A percentile compares a stretch with the other conserved stretches of the same genome.
Conservation (phyloP, 805 yeast genomes). For the Candida montana region DNA sequence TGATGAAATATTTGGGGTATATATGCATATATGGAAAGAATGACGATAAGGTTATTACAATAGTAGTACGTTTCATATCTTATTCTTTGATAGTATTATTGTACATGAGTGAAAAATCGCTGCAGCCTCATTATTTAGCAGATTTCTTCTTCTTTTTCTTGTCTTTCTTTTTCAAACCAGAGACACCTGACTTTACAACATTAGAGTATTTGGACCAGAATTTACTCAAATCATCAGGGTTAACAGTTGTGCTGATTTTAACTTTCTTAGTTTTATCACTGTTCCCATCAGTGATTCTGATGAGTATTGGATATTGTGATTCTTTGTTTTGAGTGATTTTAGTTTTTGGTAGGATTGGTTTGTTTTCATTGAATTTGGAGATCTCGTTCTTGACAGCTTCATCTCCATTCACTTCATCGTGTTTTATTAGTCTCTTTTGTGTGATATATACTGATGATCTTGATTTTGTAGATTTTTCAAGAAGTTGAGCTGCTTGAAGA, state of each 20-base stretch:
- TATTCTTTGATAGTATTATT: no score
- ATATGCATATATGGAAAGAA: no score
- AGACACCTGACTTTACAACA: constrained; percentile 62
- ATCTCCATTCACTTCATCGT: constrained; percentile 25
- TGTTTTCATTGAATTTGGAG: constrained; percentile 16
- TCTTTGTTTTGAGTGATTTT: constrained; percentile 21
- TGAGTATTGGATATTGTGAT: constrained; percentile 51
- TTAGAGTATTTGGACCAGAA: constrained; percentile 78
- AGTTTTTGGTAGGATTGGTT: constrained; percentile 24
- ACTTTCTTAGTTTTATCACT: constrained; percentile 42
- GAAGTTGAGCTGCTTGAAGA: constrained; percentile 21
- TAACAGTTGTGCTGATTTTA: constrained; percentile 73
- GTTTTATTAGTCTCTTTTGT: constrained; percentile 45
- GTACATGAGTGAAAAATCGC: no score
- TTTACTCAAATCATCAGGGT: constrained; percentile 49
- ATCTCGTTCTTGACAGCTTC: constrained; percentile 16
- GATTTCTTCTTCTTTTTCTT: constrained; percentile 61
- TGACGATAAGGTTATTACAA: no score
- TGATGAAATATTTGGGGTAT: no score
- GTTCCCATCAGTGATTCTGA: constrained; percentile 62
- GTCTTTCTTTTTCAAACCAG: constrained; percentile 76
- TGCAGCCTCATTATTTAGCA: no score
- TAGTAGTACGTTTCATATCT: no score
- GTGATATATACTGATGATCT: constrained; percentile 53
- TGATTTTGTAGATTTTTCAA: constrained; percentile 31